Evolutionary conservation across 2,329 filamentous ascomycete genomes (phyloP), one percentile per base, ranked within the genome.

Genomic region (Colletotrichum sidae): DNA sequence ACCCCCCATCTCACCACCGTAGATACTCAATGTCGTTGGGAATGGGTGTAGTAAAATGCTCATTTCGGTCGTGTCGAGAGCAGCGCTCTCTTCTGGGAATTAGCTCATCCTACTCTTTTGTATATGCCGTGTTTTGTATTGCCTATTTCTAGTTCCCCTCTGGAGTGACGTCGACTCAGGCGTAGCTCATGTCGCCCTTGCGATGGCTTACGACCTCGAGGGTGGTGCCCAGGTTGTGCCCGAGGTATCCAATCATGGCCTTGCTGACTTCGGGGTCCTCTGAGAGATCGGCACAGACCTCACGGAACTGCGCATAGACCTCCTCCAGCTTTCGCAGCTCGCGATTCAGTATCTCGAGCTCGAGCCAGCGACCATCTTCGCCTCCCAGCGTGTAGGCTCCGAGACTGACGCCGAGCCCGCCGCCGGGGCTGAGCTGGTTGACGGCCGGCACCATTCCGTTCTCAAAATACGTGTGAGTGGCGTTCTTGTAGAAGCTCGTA

Each of bases 241-340:
- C 78, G 35, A 85, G 72, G 62, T 84, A 81, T 45, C 76, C 76
- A 61, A 82, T 76, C 76, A 85, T 79, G 37, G 79, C 81, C 59
- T 78, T 77, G 67, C 79, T 79, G 52, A 85, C 76, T 38, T 81
- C 81, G 3, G 75, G 72, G 50, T 82, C 76, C 6, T 81, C 78
- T 35, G 77, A 77, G 9, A 79, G 68, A 13, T 81, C 75, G 33
- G 74, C 71, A 68, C 77, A 80, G 6, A 80, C 75, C 54, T 81
- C 80, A 33, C 78, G 74, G 69, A 83, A 83, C 38, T 77, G 78
- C 4, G 74, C 69, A 63, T 84, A 82, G 9, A 84, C 76, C 46
- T 81, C 79, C 60, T 84, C 78, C 39, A 86, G 75, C 71, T 81
- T 83, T 42, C 76, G 74, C 34, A 85, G 73, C 69, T 85, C 83